These are phyloP conservation scores for Hydnomerulius pinastri DNA, from an alignment of 768 basidiomycete genomes.

Conservation along the genomic window DNA sequence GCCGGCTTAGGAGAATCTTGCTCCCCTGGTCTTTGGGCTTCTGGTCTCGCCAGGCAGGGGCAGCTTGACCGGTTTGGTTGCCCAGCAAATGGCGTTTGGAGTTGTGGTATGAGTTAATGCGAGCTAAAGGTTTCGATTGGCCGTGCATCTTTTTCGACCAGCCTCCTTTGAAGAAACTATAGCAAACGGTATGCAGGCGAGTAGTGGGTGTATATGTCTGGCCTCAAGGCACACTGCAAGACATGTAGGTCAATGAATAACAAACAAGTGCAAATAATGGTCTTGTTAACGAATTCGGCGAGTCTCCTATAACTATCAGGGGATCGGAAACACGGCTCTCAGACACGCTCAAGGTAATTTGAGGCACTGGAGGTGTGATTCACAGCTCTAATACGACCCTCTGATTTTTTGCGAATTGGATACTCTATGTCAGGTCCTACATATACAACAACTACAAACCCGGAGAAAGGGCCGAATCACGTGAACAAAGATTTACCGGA, in stretches of 20 bases:
- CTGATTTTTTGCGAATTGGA: neutral
- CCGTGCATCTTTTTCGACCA: conserved; percentile 3
- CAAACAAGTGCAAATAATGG: conserved; percentile 12
- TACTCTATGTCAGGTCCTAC: neutral
- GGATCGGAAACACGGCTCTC: too few species aligned
- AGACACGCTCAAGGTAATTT: too few species aligned
- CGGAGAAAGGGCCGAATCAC: conserved; percentile 12
- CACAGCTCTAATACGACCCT: too few species aligned
- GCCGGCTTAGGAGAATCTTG: conserved; percentile 65
- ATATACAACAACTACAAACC: neutral
- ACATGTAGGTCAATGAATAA: neutral
- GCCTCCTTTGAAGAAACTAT: neutral
- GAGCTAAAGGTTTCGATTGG: conserved; percentile 24
- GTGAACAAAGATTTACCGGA: conserved; percentile 5
- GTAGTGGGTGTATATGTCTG: neutral
- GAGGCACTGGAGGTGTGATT: too few species aligned
- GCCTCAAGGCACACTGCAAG: neutral
- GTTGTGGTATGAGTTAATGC: conserved; percentile 50
- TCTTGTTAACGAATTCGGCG: neutral
- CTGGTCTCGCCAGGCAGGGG: conserved; percentile 61
- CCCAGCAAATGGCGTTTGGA: conserved; percentile 61
- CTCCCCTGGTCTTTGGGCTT: conserved; percentile 50
- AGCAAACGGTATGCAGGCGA: neutral
- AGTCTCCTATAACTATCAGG: too few species aligned
- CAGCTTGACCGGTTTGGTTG: conserved; percentile 51